phyloP scores from a whole-genome alignment of 2,329 filamentous ascomycete genomes.

The Eutypella sp. region DNA sequence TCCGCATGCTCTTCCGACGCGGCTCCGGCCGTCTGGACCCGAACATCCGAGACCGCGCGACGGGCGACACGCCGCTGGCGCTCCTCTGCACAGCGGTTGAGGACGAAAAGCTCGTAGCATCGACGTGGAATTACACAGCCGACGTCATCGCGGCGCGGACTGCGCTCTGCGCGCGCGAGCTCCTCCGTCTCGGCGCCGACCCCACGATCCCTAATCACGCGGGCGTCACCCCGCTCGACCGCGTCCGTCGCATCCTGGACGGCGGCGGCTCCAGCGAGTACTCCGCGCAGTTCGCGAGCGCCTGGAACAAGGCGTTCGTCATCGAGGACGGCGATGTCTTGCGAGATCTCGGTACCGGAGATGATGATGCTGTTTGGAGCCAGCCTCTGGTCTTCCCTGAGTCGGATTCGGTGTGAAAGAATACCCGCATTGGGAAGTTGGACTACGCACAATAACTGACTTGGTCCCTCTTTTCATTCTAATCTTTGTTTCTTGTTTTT shows the following conservation, averaged over 20 bases:
- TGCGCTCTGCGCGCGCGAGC: conserved; percentile 4
- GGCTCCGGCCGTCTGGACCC: conserved; percentile 1
- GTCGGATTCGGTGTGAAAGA: too few species aligned
- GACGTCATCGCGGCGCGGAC: conserved; percentile 4
- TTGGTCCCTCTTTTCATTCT: too few species aligned
- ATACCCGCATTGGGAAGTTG: too few species aligned
- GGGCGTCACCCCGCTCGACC: conserved; percentile 10
- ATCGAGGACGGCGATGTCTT: background rate
- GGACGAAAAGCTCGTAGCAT: too few species aligned
- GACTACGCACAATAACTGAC: too few species aligned
- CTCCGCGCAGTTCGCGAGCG: conserved; percentile 15
- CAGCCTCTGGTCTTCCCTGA: too few species aligned
- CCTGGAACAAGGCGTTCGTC: conserved; percentile 23
- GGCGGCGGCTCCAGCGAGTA: conserved; percentile 10
- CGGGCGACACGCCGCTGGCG: conserved; percentile 14
- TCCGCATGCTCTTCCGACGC: conserved; percentile 5
- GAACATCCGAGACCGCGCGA: conserved; percentile 6
- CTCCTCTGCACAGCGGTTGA: conserved; percentile 15
- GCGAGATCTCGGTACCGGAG: too few species aligned
- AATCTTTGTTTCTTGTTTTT: too few species aligned
- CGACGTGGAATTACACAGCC: conserved; percentile 6
- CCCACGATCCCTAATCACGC: conserved; percentile 5
- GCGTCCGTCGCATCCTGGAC: conserved; percentile 7
- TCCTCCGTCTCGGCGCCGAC: conserved; percentile 5
- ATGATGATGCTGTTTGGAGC: too few species aligned